Conservation (phyloP, 768 basidiomycete species). For the Phaffia tasmanica region DNA sequence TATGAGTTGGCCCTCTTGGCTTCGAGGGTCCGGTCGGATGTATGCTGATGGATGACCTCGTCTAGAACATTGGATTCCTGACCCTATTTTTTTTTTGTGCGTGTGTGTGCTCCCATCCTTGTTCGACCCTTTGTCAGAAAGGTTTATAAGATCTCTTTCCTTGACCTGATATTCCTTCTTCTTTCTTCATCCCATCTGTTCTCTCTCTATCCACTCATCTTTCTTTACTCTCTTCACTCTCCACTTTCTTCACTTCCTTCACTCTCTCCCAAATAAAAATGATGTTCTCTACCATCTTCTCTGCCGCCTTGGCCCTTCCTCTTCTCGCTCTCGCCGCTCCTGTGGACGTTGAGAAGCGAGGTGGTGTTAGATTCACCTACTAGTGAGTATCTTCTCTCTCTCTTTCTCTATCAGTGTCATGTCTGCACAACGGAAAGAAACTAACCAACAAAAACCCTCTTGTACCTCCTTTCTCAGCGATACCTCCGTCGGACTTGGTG, state of each 20-base stretch:
- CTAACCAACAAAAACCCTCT: not conserved
- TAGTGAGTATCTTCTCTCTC: not conserved
- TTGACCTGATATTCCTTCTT: not conserved
- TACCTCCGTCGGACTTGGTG: constrained; percentile 13
- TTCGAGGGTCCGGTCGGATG: no score
- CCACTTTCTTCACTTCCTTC: not conserved
- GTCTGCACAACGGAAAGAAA: not conserved
- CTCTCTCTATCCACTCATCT: not conserved
- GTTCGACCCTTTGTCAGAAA: no score
- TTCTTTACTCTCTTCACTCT: not conserved
- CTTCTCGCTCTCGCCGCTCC: constrained; percentile 8
- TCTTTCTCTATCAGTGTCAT: not conserved
- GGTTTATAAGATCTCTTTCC: no score
- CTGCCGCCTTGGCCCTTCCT: constrained; percentile 4
- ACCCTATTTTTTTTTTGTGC: no score
- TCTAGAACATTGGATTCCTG: no score
- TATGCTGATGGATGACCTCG: no score
- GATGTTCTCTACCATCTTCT: constrained; percentile 5
- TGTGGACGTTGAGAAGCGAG: not conserved
- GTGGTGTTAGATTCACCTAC: constrained; percentile 4
- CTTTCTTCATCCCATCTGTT: not conserved
- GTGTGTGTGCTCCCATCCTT: no score
- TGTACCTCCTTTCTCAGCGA: not conserved
- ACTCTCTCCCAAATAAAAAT: not conserved
- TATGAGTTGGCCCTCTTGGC: no score